phyloP scores from a whole-genome alignment of 139 green algal species.

The Tetratostichococcus sp. region DNA sequence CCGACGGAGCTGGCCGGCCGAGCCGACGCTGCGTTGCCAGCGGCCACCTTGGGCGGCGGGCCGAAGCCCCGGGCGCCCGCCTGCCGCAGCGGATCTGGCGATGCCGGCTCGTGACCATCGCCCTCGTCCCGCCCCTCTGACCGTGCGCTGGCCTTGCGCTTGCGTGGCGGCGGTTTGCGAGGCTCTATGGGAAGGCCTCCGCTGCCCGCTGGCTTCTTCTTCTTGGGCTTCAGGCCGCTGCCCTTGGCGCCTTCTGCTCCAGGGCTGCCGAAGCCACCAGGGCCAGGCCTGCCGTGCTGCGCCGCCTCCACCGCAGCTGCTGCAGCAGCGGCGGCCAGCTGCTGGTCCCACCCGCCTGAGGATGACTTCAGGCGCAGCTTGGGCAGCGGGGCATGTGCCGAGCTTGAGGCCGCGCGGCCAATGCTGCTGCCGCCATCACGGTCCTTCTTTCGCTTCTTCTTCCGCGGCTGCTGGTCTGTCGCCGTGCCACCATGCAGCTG shows the following conservation, averaged over 20 bases:
- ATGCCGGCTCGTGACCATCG: not conserved
- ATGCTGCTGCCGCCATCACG: not conserved
- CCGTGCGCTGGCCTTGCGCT: not conserved
- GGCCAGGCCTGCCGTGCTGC: not conserved
- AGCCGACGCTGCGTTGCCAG: no score
- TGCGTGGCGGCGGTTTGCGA: not conserved
- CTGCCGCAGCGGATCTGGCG: not conserved
- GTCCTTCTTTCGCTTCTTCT: not conserved
- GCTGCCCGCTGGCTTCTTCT: no score
- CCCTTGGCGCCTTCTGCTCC: not conserved
- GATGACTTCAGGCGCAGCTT: not conserved
- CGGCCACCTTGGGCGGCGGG: not conserved
- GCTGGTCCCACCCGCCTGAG: not conserved
- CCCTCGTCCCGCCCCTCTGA: not conserved
- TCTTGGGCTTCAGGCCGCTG: not conserved
- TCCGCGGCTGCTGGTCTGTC: not conserved
- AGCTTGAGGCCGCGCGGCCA: no score
- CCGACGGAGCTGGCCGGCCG: no score
- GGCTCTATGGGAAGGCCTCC: not conserved
- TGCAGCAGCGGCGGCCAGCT: not conserved
- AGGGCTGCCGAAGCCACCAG: not conserved
- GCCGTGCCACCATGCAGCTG: not conserved
- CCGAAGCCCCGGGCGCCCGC: not conserved
- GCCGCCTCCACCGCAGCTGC: no score
- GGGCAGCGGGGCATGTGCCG: not conserved